A percentile compares a stretch with the other conserved stretches of the same genome.
Evolutionary conservation across 192 early-diverging fungal genomes (phyloP).

Genomic region (Linnemannia elongata): DNA sequence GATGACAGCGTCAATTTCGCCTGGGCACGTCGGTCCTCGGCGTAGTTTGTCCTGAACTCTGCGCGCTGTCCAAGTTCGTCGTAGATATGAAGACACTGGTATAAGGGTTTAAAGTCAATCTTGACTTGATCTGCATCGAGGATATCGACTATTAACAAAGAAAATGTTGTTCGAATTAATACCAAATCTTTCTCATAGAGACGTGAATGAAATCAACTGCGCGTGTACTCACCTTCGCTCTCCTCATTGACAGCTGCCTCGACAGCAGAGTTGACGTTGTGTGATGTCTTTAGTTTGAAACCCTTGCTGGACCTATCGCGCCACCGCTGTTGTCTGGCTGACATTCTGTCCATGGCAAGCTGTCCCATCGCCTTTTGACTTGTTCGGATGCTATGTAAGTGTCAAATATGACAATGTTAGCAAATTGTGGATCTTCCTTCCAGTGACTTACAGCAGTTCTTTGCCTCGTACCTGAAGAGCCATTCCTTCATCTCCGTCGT

Average conservation of each 20-base stretch:
- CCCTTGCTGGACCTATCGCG: slow-evolving; percentile 58
- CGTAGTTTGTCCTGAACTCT: slow-evolving; percentile 89
- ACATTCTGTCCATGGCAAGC: slow-evolving; percentile 85
- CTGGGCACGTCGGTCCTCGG: slow-evolving; percentile 92
- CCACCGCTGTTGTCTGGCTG: slow-evolving; percentile 75
- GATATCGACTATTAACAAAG: slow-evolving; percentile 64
- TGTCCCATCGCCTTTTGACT: slow-evolving; percentile 86
- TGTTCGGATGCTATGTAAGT: slow-evolving; percentile 74
- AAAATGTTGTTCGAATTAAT: neutral
- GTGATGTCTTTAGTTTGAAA: slow-evolving; percentile 61
- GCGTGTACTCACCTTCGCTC: slow-evolving; percentile 68
- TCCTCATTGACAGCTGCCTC: slow-evolving; percentile 89
- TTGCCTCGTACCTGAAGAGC: slow-evolving; percentile 79
- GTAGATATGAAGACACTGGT: slow-evolving; percentile 97
- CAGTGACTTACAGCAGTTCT: neutral
- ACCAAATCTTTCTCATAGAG: neutral
- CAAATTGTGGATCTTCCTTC: neutral
- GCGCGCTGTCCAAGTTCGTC: slow-evolving; percentile 90
- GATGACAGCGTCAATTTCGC: slow-evolving; percentile 85
- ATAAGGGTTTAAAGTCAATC: slow-evolving; percentile 95
- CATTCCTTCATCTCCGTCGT: slow-evolving; percentile 92
- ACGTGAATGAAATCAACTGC: neutral
- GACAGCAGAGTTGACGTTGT: slow-evolving; percentile 82
- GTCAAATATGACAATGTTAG: neutral
- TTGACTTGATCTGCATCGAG: slow-evolving; percentile 78